Evolutionary conservation across 164 flowering plant species (phyloP), one percentile per base, ranked within the genome.

Genomic region (Stephania cephalantha): DNA sequence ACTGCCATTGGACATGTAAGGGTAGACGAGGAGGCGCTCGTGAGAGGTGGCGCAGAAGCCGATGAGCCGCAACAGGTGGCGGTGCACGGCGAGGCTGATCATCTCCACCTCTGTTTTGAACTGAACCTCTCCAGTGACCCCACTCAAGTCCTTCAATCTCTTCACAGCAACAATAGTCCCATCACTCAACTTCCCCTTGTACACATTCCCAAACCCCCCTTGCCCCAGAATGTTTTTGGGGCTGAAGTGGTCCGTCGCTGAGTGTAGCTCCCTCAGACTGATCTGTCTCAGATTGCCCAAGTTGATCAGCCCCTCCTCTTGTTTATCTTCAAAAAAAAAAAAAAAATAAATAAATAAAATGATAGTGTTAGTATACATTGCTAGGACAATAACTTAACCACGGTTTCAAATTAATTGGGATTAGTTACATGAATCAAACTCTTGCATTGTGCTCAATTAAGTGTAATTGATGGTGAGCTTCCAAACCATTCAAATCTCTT

Each of bases 201-300:
- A 94, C 0, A 94, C 98, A 82, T 92, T 89, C 44, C 98, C 98
- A 81, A 94, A 94, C 6, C 97, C 98, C 48, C 98, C 98, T 46
- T 86, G 81, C 20, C 98, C 98, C 70, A 94, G 85, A 61, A 94
- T 89, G 79, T 87, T 88, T 85, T 94, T 92, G 29, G 90, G 68
- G 80, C 85, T 91, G 83, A 94, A 94, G 68, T 82, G 82, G 71
- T 92, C 88, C 7, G 98, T 94, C 1, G 98, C 94, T n/a, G 68
- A 65, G 76, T 91, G 95, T n/a, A 94, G 92, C 81, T 92, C 95
- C 63, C 85, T 86, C 72, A 94, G 77, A 25, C 88, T 82, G 81
- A 92, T 92, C 78, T 70, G 85, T 65, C 87, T 84, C 0, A 92
- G 86, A 75, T 94, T 94, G 1, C 97, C 98, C 45, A 94, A 78